Conservation (phyloP, 495 filamentous ascomycete genomes). For the Amphirosellinia nigrospora region DNA sequence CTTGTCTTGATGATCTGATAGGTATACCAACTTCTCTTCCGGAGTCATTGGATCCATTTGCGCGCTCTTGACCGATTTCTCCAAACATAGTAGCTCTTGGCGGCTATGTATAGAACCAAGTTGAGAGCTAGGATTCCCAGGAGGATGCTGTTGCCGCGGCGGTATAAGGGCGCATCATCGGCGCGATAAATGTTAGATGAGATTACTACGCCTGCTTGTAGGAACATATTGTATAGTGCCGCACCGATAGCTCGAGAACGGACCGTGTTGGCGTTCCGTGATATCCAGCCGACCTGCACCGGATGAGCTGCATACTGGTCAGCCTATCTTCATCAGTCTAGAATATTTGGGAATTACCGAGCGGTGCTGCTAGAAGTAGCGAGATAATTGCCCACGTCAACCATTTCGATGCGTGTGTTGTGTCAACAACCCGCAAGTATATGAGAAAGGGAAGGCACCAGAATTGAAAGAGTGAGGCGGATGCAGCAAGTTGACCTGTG, state of each 20-base stretch:
- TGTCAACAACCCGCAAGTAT: conserved; percentile 56
- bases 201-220: conserved; percentile 70
- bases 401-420: conserved; percentile 57
- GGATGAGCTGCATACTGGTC: conserved; percentile 50
- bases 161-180: conserved; percentile 71
- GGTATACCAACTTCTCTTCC: conserved; percentile 66
- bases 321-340: neutral
- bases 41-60: conserved; percentile 60
- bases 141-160: conserved; percentile 68
- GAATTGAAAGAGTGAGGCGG: conserved; percentile 53
- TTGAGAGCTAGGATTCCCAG: conserved; percentile 61
- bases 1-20: conserved; percentile 66
- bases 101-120: conserved; percentile 58
- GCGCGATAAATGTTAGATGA: conserved; percentile 60
- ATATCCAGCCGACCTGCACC: conserved; percentile 71
- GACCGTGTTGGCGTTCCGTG: conserved; percentile 67
- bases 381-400: conserved; percentile 62
- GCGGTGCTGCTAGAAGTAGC: conserved; percentile 62
- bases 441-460: conserved; percentile 65
- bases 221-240: conserved; percentile 76
- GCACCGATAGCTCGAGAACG: conserved; percentile 68
- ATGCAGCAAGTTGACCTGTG: conserved; percentile 55
- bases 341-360: conserved; percentile 47
- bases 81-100: conserved; percentile 68
- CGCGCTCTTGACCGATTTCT: conserved; percentile 55